Evolutionary conservation across 805 yeast genomes (phyloP), one percentile per base, ranked within the genome.

Genomic region (Kluyveromyces dobzhanskii): DNA sequence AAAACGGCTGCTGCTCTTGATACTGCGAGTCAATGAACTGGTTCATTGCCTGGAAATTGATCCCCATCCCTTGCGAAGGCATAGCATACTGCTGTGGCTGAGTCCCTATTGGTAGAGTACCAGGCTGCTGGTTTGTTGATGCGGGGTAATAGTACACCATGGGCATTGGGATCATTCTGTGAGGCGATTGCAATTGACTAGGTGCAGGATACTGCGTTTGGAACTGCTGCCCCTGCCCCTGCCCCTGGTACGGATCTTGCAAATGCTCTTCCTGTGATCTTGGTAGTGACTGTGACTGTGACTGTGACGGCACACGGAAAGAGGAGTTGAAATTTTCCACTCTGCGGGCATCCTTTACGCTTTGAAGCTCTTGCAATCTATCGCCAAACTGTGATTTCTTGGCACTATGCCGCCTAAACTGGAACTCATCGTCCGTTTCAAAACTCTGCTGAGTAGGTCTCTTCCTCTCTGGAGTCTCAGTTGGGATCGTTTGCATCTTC

Each of bases 241-340:
- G 27, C 9, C 27, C 27, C 27, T 24, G 27, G n/a, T n/a, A n/a
- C n/a, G 24, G 6, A 21, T 21, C 6, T 9, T 23, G 18, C 25
- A 8, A 2, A 27, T 18, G 4, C 18, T 10, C 30, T 23, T 10
- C 30, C 13, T 17, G 24, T 17, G 34, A 31, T 12, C 27, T 9
- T 9, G 12, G 12, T 12, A 25, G 36, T 25, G 26, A 10, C 19
- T 28, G 27, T 24, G 18, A 13, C 28, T 11, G 30, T 17, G 24
- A 17, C 27, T 24, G 34, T 29, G 26, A 18, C 33, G 30, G 30
- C 34, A 13, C 32, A 30, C 7, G 48, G 44, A 44, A 37, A 3
- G 61, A 56, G 1, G 63, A 58, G 36, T 58, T 59, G 36, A 59
- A 59, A 40, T 56, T 56, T 21, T 57, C 62, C 21, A 59, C 46